Base-by-base conservation (phyloP, 2,329 filamentous ascomycete genomes). In the Xenosphaeropsis pyriputrescens region DNA sequence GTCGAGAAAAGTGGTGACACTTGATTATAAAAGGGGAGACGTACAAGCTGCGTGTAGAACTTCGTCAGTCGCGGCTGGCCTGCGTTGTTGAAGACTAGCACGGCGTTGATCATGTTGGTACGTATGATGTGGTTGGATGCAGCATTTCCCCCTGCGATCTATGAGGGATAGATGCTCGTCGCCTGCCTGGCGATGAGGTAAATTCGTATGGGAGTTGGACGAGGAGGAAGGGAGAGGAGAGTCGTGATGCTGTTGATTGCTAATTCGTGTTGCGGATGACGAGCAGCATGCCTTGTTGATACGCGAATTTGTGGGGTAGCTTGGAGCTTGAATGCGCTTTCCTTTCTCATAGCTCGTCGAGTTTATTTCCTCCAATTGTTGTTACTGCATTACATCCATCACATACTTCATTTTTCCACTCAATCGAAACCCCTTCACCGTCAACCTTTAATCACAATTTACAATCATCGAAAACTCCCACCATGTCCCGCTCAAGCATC, bases 51-150 rank as follows among this genome's bases (percentile, higher is more conserved):
- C 2, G 89, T 95, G 59, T 98, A 98, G 68, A 98, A 98, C 55
- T 96, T 96, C 51, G 89, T 96, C 57, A 98, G 72, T 39, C 91
- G 81, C 29, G 91, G 89, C 62, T 98, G 89, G 46, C 91, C 91
- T 51, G 89, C 85, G 65, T 94, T 94, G 56, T 98, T 98, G 69
- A 98, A 98, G 57, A 98, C 89, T 47, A 98, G 70, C 44, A 98
- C 89, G 22, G 93, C 91, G 68, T 94, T 98, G 61, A 98, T 96
- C 91, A 98, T 98, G 49, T 48, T 63, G 49, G 18, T 9, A 11
- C 22, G 22, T 26, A 9, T 5, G 22, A 11, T 11, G 22, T 26
- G 22, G 5, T 26, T 26, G 22, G 12, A 26, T 26, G 22, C 22
- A 26, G 22, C 22, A 26, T 26, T 9, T 26, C 22, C 22, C 22